Conservation (phyloP, 2,329 filamentous ascomycete genomes). For the Metarhizium robertsii region DNA sequence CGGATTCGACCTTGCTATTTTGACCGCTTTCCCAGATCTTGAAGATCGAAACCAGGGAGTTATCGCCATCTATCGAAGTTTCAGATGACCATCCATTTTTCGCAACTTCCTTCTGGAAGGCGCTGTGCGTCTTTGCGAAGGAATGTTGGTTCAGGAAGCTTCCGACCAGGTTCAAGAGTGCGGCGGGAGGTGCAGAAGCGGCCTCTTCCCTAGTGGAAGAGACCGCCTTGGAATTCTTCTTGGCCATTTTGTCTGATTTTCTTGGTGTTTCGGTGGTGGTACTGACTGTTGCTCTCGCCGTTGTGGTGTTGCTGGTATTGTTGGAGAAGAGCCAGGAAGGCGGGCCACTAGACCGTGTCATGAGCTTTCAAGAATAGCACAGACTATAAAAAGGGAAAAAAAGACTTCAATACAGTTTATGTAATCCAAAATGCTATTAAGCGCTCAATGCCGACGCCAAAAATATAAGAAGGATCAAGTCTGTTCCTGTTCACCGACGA, state of each 20-base stretch:
- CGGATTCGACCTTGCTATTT: conserved; percentile 12
- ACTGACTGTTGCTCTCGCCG: neutral
- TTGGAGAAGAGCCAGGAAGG: conserved; percentile 36
- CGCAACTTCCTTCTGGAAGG: conserved; percentile 54
- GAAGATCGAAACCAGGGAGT: conserved; percentile 41
- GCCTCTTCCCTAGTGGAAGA: conserved; percentile 12
- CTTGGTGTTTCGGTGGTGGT: neutral
- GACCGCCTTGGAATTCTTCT: conserved; percentile 18
- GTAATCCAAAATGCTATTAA: neutral
- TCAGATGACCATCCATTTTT: conserved; percentile 38
- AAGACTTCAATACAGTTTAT: too few species aligned
- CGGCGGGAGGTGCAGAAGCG: conserved; percentile 36
- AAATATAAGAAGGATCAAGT: neutral
- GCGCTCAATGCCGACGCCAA: neutral
- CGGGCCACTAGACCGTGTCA: conserved; percentile 22
- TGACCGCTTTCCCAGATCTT: conserved; percentile 36
- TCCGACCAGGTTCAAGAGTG: conserved; percentile 59
- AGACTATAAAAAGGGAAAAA: conserved; percentile 3
- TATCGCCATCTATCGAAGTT: conserved; percentile 12
- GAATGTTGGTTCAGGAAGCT: conserved; percentile 57
- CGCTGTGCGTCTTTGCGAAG: conserved; percentile 51
- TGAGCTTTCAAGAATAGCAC: conserved; percentile 11
- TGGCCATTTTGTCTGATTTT: conserved; percentile 23
- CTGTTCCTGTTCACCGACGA: neutral
- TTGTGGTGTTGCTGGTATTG: conserved; percentile 18